Conservation (phyloP, 345 rosid genomes). For the Microthlaspi erraticum region DNA sequence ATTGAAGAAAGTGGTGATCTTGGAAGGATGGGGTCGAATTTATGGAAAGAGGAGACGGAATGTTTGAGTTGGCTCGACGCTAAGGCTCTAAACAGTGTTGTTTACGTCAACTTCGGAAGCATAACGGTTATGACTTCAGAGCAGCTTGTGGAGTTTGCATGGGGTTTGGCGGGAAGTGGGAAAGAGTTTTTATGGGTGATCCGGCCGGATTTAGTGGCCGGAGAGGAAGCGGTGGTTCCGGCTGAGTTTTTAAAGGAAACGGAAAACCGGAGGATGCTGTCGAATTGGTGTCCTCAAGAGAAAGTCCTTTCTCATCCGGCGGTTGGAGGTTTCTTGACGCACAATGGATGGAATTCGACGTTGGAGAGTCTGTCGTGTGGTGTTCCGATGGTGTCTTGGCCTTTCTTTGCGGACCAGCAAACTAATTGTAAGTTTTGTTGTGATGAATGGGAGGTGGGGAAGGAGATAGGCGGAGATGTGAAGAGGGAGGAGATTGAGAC, state of each 20-base stretch:
- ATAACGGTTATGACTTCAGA: constrained; percentile 19
- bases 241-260: constrained; percentile 47
- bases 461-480: constrained; percentile 22
- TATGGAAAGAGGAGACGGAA: constrained; percentile 17
- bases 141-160: constrained; percentile 43
- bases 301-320: background rate
- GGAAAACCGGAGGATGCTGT: constrained; percentile 45
- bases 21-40: background rate
- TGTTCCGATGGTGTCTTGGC: constrained; percentile 63
- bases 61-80: too few species aligned
- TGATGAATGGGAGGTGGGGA: constrained; percentile 58
- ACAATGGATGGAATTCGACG: too few species aligned
- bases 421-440: constrained; percentile 56
- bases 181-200: constrained; percentile 59
- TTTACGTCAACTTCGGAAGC: too few species aligned
- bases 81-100: too few species aligned
- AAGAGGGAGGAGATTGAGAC: constrained; percentile 54
- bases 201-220: constrained; percentile 55
- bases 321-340: too few species aligned
- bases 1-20: background rate
- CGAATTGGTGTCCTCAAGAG: constrained; percentile 65
- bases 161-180: constrained; percentile 63
- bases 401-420: constrained; percentile 64
- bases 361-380: constrained; percentile 43
- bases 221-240: constrained; percentile 48